Evolutionary conservation across 2,329 filamentous ascomycete genomes (phyloP).

Genomic region (Blumeria graminis): DNA sequence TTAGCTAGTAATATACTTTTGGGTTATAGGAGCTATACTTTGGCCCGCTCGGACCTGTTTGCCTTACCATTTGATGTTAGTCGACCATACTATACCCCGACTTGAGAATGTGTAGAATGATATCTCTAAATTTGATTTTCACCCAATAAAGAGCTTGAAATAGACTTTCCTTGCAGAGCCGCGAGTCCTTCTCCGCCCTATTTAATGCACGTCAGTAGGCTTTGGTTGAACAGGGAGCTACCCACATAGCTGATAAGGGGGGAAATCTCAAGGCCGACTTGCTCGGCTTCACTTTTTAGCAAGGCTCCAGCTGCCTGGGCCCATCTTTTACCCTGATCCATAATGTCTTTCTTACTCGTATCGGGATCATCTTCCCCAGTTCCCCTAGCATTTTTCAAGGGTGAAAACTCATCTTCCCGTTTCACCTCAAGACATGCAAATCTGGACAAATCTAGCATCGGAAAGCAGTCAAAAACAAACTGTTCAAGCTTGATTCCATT

Average conservation of each 20-base stretch:
- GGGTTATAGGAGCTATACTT: too few relatives aligned
- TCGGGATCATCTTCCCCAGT: constrained; percentile 84
- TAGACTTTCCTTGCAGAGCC: too few relatives aligned
- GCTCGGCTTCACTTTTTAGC: constrained; percentile 39
- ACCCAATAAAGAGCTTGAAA: too few relatives aligned
- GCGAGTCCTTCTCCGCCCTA: too few relatives aligned
- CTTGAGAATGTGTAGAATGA: too few relatives aligned
- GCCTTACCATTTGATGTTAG: too few relatives aligned
- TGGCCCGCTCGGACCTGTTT: too few relatives aligned
- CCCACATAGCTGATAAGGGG: constrained; percentile 89
- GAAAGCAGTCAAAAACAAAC: constrained; percentile 97
- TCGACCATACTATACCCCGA: too few relatives aligned
- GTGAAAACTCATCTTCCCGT: constrained; percentile 94
- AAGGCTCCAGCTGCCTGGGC: constrained; percentile 51
- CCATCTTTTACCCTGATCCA: constrained; percentile 77
- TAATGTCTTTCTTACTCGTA: constrained; percentile 75
- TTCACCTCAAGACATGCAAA: constrained; percentile 93
- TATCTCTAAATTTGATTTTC: too few relatives aligned
- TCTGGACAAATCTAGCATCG: constrained; percentile 58
- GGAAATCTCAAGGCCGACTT: constrained; percentile 60
- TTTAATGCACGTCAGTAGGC: too few relatives aligned
- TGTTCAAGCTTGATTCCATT: constrained; percentile 99
- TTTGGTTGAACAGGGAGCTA: constrained; percentile 12
- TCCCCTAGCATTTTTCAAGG: constrained; percentile 71
- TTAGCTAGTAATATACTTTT: too few relatives aligned